Evolutionary conservation across 257 asterid genomes (phyloP), one percentile per base, ranked within the genome.

Genomic region (Perilla frutescens): DNA sequence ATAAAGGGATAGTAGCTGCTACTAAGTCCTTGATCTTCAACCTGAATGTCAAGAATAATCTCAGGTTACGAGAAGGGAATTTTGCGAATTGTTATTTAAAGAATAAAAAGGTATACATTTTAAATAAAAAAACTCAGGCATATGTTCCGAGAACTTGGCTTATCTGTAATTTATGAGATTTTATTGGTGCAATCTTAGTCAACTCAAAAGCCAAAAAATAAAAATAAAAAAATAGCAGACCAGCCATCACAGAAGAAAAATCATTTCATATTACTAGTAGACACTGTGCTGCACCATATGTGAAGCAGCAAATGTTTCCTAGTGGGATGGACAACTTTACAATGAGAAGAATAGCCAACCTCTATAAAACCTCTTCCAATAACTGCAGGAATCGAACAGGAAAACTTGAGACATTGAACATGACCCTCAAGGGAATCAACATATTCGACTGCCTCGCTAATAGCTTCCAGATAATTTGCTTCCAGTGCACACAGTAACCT

Each of bases 301-400:
- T 59, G 61, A 70, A 49, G 49, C 57, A 15, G 58, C 14, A 32
- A 44, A 70, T 10, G 58, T 43, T 10, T 40, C 32, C 29, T 45
- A 56, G 47, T 62, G 76, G 39, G 39, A 62, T 32, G 67, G 26
- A 39, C 43, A 53, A 32, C 39, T 29, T 47, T 72, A 65, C 62
- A 7, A 54, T 31, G 62, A 59, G 74, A 12, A 49, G 71, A 79
- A 44, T 36, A 62, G 15, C 4, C 32, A 66, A 90, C 96, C 92
- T 90, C 96, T 31, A 88, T 77, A 76, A 88, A 90, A 70, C 96
- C 96, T 84, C 96, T 85, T 69, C 96, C 96, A 54, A 76, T 66
- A 11, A 81, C 81, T 47, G 81, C 88, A 36, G 96, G 95, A 59
- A 85, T 64, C 56, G 83, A 72, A 62, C 87, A 83, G 4, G 89